A percentile compares a stretch with the other conserved stretches of the same genome.
Conservation (phyloP, 768 basidiomycete species). For the Agaricus subrufescens region DNA sequence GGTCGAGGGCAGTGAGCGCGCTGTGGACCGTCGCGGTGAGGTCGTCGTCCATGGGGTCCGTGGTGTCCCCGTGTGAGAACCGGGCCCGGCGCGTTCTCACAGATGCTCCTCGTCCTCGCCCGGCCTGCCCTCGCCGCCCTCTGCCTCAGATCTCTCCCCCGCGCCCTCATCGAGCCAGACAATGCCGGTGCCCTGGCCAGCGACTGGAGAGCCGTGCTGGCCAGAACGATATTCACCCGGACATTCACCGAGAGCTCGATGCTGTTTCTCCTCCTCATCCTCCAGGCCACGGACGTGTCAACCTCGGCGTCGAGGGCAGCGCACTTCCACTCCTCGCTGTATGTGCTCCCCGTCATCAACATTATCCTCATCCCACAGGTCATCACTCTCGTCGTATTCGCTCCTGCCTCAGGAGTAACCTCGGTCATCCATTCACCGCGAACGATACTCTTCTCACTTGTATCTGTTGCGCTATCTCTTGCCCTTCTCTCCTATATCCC, state of each 20-base stretch:
- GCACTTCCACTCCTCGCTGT: constrained; percentile 67
- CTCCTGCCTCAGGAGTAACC: constrained; percentile 23
- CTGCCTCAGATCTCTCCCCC: constrained; percentile 3
- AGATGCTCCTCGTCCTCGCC: neutral
- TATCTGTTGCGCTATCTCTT: constrained; percentile 53
- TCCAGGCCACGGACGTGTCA: constrained; percentile 59
- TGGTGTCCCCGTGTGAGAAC: too few relatives aligned
- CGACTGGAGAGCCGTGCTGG: constrained; percentile 11
- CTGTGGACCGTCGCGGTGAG: constrained; percentile 46
- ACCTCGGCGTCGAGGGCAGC: constrained; percentile 52
- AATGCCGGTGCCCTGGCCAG: neutral
- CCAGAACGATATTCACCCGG: constrained; percentile 48
- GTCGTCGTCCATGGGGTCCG: constrained; percentile 32
- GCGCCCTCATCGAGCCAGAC: neutral
- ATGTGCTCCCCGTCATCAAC: constrained; percentile 53
- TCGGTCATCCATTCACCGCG: constrained; percentile 3
- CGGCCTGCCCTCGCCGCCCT: neutral
- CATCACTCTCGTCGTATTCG: constrained; percentile 52
- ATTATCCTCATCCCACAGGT: constrained; percentile 64
- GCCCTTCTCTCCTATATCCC: constrained; percentile 64
- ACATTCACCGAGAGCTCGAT: constrained; percentile 74
- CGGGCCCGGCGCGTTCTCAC: too few relatives aligned
- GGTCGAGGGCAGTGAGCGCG: constrained; percentile 42
- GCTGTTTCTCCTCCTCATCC: constrained; percentile 67
- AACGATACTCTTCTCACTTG: constrained; percentile 17